These are phyloP conservation scores for Chaetomiaceae sp. DNA, from an alignment of 2,329 filamentous ascomycete species.

Conservation along the genomic window DNA sequence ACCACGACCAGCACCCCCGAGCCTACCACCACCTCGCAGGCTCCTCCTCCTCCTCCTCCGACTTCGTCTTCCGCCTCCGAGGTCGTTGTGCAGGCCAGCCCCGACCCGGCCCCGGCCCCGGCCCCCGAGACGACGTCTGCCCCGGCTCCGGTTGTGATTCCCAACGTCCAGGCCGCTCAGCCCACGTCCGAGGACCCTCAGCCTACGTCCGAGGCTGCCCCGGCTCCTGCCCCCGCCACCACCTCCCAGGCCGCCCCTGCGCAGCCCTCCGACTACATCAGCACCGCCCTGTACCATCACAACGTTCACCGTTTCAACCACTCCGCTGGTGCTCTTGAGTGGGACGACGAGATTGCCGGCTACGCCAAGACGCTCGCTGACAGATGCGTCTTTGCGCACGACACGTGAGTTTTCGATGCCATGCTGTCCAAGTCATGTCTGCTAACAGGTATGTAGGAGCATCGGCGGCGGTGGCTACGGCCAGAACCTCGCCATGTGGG, in stretches of 20 bases:
- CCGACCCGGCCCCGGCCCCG: conserved; percentile 9
- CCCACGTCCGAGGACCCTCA: neutral
- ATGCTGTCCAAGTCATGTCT: neutral
- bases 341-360: conserved; percentile 59
- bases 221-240: conserved; percentile 1
- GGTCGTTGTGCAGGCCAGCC: conserved; percentile 8
- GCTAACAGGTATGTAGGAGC: conserved; percentile 41
- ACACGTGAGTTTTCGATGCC: conserved; percentile 58
- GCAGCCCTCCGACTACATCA: conserved; percentile 28
- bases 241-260: conserved; percentile 16
- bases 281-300: conserved; percentile 64
- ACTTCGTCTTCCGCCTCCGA: conserved; percentile 10
- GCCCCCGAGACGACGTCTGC: too few relatives aligned
- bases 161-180: conserved; percentile 21
- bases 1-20: conserved; percentile 12
- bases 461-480: conserved; percentile 66
- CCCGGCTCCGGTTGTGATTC: conserved; percentile 5
- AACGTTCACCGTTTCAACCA: conserved; percentile 85
- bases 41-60: conserved; percentile 14
- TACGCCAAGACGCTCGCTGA: conserved; percentile 62
- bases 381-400: conserved; percentile 68
- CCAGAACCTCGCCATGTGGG: conserved; percentile 81
- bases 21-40: conserved; percentile 20
- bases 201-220: neutral
- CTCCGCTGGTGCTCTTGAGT: conserved; percentile 60